Evolutionary conservation across 140 eudicot genomes (phyloP), one percentile per base, ranked within the genome.

Genomic region (Anethum foeniculum): DNA sequence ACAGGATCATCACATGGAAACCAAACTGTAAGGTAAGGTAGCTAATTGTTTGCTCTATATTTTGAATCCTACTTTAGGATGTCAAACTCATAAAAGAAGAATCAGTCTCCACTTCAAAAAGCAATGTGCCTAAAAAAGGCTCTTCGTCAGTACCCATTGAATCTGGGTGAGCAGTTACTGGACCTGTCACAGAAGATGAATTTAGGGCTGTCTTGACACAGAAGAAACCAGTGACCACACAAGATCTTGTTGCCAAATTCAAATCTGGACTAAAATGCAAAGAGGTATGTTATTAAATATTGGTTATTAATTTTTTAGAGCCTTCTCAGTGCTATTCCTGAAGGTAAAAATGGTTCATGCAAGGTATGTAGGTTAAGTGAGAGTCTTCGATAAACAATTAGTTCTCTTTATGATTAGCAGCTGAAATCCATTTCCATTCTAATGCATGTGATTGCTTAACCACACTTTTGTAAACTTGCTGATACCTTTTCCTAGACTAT

Each of bases 111-210:
- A 19, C 88, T 34, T 73, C 90, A 34, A 92, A 89, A 81, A 79
- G 38, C 62, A 80, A 77, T 49, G 83, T 32, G 9, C 83, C 88
- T n/a, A 14, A 90, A 27, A 91, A 82, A 79, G 88, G 85, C 62
- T 79, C 84, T 76, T 32, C 88, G 30, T 81, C 91, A 14, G 30
- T 79, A 58, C 43, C 95, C n/a, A 77, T 89, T 34, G 88, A 87
- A 86, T 56, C 87, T 38, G 87, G 85, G 51, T 80, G 80, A 23
- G 23, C 87, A 19, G 65, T 88, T 14, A 41, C 96, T 34, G 80
- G 88, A 58, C 97, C 93, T 49, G 99, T 95, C 28, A 81, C 96
- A 6, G 97, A 92, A 87, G 99, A 95, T 54, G 99, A 95, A 82
- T 92, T 95, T 11, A 86, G 91, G 84, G 92, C 91, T 7, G 97